These are phyloP conservation scores for Insectozyma bohioensis DNA, from an alignment of 1,139 yeast genomes.

Conservation along the genomic window DNA sequence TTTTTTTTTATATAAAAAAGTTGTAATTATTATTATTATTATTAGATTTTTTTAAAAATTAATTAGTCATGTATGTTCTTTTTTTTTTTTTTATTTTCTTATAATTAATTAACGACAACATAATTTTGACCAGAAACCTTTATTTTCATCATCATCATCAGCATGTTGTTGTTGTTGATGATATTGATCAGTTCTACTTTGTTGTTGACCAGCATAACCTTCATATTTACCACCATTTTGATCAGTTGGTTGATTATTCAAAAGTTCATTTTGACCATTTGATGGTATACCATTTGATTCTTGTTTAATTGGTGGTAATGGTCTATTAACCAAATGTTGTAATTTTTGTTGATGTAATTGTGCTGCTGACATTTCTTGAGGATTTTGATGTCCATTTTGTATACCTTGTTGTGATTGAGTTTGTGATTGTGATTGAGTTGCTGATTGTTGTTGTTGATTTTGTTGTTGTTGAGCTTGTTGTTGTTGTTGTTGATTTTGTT, in stretches of 20 bases:
- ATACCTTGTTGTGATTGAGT: constrained; percentile 21
- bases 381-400: constrained; percentile 11
- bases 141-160: constrained; percentile 34
- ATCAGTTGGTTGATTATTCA: constrained; percentile 12
- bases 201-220: constrained; percentile 11
- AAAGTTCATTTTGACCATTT: constrained; percentile 12
- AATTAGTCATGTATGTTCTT: no score
- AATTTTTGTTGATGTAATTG: constrained; percentile 52
- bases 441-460: constrained; percentile 16
- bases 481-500: constrained; percentile 24
- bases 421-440: constrained; percentile 18
- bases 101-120: constrained; percentile 36
- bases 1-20: no score
- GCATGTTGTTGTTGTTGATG: constrained; percentile 41
- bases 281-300: constrained; percentile 24
- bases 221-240: constrained; percentile 14
- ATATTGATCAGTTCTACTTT: constrained; percentile 30
- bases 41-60: no score
- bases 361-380: constrained; percentile 37
- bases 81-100: background rate
- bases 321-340: constrained; percentile 52
- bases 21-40: no score
- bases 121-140: constrained; percentile 47
- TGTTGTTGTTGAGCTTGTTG: constrained; percentile 23
- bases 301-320: constrained; percentile 51